A percentile compares a stretch with the other conserved stretches of the same genome.
These are phyloP conservation scores for Cercospora sp. DNA, from an alignment of 2,329 filamentous ascomycete genomes.

Conservation along the genomic window DNA sequence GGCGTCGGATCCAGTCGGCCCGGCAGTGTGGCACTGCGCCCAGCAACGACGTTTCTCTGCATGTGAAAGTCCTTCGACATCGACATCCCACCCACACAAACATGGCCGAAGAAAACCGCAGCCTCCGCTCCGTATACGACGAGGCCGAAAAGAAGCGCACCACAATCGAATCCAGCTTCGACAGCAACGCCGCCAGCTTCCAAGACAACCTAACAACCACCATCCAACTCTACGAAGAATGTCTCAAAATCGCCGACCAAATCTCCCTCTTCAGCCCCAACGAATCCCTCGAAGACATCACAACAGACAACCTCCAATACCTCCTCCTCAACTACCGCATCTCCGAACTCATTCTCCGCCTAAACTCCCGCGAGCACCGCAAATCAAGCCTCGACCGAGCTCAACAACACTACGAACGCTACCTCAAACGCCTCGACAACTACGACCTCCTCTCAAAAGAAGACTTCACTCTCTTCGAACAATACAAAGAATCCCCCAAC, in stretches of 20 bases:
- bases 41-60: neutral
- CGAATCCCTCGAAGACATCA: constrained; percentile 81
- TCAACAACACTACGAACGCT: constrained; percentile 72
- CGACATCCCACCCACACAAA: constrained; percentile 4
- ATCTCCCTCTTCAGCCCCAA: constrained; percentile 88
- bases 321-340: constrained; percentile 75
- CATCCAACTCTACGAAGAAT: constrained; percentile 71
- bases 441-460: constrained; percentile 69
- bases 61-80: constrained; percentile 3
- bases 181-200: constrained; percentile 66
- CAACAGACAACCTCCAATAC: constrained; percentile 81
- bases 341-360: constrained; percentile 74
- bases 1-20: neutral
- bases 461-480: constrained; percentile 69
- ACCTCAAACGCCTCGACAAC: constrained; percentile 71
- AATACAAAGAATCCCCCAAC: constrained; percentile 70
- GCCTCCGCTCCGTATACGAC: constrained; percentile 54
- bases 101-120: constrained; percentile 53
- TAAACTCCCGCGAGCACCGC: constrained; percentile 61
- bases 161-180: constrained; percentile 62
- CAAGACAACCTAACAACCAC: constrained; percentile 66
- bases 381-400: constrained; percentile 63
- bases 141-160: constrained; percentile 58
- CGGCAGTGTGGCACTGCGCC: neutral
- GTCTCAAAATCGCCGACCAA: constrained; percentile 65